Base-by-base conservation (phyloP, 2,329 filamentous ascomycete genomes). In the Clonostachys byssicola region DNA sequence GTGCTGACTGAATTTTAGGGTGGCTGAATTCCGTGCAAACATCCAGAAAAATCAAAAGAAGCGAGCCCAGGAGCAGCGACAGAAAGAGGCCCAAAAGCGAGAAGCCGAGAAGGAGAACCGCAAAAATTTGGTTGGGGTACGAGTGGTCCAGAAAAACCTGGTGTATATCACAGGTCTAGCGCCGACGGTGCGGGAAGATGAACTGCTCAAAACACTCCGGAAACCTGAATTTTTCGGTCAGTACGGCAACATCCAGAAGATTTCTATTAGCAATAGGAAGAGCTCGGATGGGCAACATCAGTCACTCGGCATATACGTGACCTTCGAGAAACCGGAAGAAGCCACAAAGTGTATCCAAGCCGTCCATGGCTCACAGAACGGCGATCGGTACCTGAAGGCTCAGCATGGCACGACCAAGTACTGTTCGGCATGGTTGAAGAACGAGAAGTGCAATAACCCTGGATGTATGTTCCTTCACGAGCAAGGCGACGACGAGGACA, bases 381-480 rank as follows among this genome's bases (percentile, higher is more conserved):
- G 89, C 45, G 94, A 97, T 52, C 78, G 92, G 44, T 78, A 89
- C 13, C 71, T 99, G 17, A 86, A 89, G 73, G 92, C 82, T 5
- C 85, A 83, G 60, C 68, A 84, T 46, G 94, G 94, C 20, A 99
- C 94, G 1, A 99, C 94, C 5, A 99, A 99, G 65, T 99, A 99
- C 67, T 99, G 94, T 66, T 99, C 94, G 0, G 92, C 94, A 5
- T 99, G 95, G 75, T 77, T 99, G 16, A 88, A 95, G 49, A 91
- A 95, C 55, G 94, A 99, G 66, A 87, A 86, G 54, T 99, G 94
- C 68, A 91, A 89, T 48, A 99, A 99, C 60, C 85, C 92, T 45
- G 92, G 94, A 52, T 99, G 94, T 73, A 99, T 96, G 82, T 99
- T 99, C 66, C 71, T 99, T 44, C 94, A 99, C 61, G 95, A 99